A percentile compares a stretch with the other conserved stretches of the same genome.
Evolutionary conservation across 352 stramenopile species (phyloP).

Genomic region (Elongisporangium undulatum): DNA sequence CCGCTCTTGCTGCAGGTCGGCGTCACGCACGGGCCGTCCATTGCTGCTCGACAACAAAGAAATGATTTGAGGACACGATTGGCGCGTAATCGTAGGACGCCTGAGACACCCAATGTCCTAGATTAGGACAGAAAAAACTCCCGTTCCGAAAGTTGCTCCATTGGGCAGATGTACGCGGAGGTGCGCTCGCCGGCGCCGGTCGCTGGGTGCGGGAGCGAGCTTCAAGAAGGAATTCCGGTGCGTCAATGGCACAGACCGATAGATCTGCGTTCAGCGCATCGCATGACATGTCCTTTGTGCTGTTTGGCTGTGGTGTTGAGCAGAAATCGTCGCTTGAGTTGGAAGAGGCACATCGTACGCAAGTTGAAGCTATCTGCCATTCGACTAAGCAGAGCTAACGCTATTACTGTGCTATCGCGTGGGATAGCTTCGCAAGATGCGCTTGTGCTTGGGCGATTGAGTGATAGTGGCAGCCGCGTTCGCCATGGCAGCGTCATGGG

Average conservation of each 20-base stretch:
- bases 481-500: constrained; percentile 12
- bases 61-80: neutral
- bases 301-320: neutral
- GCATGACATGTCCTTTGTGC: neutral
- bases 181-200: neutral
- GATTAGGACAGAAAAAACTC: neutral
- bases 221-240: neutral
- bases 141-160: neutral
- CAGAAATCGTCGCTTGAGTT: neutral
- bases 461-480: constrained; percentile 16
- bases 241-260: neutral
- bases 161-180: neutral
- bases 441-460: constrained; percentile 1
- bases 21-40: constrained; percentile 45
- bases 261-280: neutral
- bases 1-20: constrained; percentile 74
- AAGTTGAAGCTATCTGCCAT: neutral
- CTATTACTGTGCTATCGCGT: neutral
- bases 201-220: neutral
- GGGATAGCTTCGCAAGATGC: neutral
- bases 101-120: too few relatives aligned
- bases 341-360: neutral
- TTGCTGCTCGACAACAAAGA: neutral
- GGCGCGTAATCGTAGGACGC: neutral
- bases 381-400: neutral